Base-by-base conservation (phyloP, 805 yeast species). In the Yarrowia deformans region DNA sequence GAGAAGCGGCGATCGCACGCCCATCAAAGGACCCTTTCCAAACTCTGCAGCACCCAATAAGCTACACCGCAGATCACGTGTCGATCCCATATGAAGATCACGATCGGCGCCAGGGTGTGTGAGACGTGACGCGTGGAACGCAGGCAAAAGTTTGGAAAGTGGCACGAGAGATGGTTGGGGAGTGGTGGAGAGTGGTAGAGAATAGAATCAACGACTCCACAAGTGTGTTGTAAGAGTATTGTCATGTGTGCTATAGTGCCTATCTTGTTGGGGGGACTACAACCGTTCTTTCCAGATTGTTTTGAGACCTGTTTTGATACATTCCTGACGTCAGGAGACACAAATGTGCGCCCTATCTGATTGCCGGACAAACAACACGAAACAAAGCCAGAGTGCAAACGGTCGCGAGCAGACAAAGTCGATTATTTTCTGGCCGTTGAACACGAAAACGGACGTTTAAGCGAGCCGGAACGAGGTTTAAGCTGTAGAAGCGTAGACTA, bases 91-190 rank as follows among this genome's bases (percentile, higher is more conserved):
- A 14, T 54, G 60, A 54, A 54, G 60, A 54, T 54, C 60, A 23
- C 60, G 60, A 54, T 54, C 60, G 45, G 14, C 60, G 39, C 13
- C 45, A 54, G 60, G 45, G 45, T 18, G 43, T 34, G 39, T 43
- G 43, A 6, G 58, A 54, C 60, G 60, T 39, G 60, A 37, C 45
- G 60, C 60, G 60, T 54, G 45, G 35, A 39, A 50, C 56, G 56
- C 34, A 23, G 42, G 5, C 32, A 50, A 50, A 34, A 50, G 29
- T 23, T 4, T 23, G 29, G 29, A 23, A 4, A 23, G 29, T 23
- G 29, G 29, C 4, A 23, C 29, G 29, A 23, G 29, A 23, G 29
- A 23, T 23, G 29, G 29, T 23, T 4, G 29, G 29, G 4, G 2
- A 4, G 29, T 23, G 4, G 29, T 23, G 29, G 4, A 23, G 29